Conservation (phyloP, 768 basidiomycete species). For the Mycena alexandri region DNA sequence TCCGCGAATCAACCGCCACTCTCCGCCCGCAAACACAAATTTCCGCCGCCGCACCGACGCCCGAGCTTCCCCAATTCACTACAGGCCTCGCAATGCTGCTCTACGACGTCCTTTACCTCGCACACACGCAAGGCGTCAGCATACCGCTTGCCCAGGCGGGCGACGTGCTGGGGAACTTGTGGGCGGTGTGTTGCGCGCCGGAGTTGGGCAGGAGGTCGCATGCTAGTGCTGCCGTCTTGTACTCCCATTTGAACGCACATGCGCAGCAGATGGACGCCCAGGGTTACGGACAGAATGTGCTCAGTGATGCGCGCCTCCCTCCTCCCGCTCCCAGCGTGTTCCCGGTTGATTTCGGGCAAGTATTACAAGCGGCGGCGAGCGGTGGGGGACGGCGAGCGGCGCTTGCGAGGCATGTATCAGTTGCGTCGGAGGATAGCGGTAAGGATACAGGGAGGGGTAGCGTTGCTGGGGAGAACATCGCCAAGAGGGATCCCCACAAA, state of each 20-base stretch:
- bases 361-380: conserved; percentile 79
- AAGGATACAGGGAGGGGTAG: neutral
- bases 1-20: conserved; percentile 35
- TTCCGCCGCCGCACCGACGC: too few relatives aligned
- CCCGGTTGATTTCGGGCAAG: conserved; percentile 80
- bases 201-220: conserved; percentile 65
- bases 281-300: neutral
- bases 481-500: too few relatives aligned
- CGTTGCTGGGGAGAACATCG: neutral
- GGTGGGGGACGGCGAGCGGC: conserved; percentile 37
- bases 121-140: conserved; percentile 81
- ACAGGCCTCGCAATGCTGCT: conserved; percentile 88
- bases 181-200: conserved; percentile 83
- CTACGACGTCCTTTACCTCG: conserved; percentile 86
- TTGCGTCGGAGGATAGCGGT: conserved; percentile 4
- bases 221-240: neutral
- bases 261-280: too few relatives aligned
- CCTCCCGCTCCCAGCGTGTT: conserved; percentile 77
- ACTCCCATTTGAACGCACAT: neutral
- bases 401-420: conserved; percentile 20
- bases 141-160: conserved; percentile 84
- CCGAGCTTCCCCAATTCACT: conserved; percentile 47
- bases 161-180: conserved; percentile 81
- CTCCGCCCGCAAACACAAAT: conserved; percentile 29
- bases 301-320: conserved; percentile 47